Evolutionary conservation across 345 rosid genomes (phyloP), one percentile per base, ranked within the genome.

Genomic region (Corymbia maculata): DNA sequence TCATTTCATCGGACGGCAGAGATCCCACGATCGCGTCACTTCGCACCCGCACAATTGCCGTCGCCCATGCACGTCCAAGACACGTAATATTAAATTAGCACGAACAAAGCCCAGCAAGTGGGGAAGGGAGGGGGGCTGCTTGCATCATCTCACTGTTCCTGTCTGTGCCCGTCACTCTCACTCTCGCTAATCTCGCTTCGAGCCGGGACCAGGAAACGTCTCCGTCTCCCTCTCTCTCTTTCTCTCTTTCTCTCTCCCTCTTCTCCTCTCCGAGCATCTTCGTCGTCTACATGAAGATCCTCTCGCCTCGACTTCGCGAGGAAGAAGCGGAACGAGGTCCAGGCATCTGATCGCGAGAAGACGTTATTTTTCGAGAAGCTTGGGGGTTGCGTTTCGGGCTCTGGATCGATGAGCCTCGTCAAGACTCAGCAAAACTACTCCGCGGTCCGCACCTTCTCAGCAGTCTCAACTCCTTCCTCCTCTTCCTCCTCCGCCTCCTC

Each of bases 341-440:
- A 21, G 80, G 82, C 49, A 75, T 75, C 47, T 75, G 82, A 42
- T 36, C 82, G 49, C 10, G 82, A 1, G 5, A 36, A 36, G 82
- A 36, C 24, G 26, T 75, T 26, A 21, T 42, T 36, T 75, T 47
- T 36, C 47, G 6, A 9, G 86, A 52, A 28, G 87, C 87, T 85
- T n/a, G 47, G 61, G 8, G 42, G 42, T 36, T 8, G 87, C 44
- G 44, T 50, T 85, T 85, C 61, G 6, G 36, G 44, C 1, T 8
- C 61, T 30, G 55, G 55, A 85, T 75, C 82, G 89, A 93, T 93
- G 95, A 90, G 95, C 79, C 89, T 92, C 24, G 93, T 94, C 61
- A 93, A 95, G 90, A 88, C 90, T 86, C 95, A 94, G 52, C 91
- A 92, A 86, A 90, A 92, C 92, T 94, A 93, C 90, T 91, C 92